Evolutionary conservation across 768 basidiomycete genomes (phyloP), one percentile per base, ranked within the genome.

Genomic region (Boletus fagicola): DNA sequence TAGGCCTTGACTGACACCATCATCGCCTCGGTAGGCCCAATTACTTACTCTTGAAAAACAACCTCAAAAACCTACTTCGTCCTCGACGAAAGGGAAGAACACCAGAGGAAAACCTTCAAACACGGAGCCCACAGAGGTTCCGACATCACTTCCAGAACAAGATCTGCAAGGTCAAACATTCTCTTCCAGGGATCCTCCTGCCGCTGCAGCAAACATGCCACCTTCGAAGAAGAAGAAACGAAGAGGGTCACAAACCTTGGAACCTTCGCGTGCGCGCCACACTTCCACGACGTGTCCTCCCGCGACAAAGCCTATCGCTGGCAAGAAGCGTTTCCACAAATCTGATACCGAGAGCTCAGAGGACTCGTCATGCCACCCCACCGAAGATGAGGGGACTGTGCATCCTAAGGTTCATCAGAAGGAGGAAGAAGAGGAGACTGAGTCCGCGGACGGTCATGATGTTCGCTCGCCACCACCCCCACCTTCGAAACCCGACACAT

Each of bases 101-200:
- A 38, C 48, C 24, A 60, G 20, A 58, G 56, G 9, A 46, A 64
- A 54, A 33, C 30, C 48, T 26, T 54, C 58, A 5, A 69, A 65
- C 49, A 42, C 20, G 33, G 77, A 78, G 55, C 65, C 55, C 46
- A 65, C 63, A 10, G 72, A 78, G 52, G 69, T 86, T 13, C 85
- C 85, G 7, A 86, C 85, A 0, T 88, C 86, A 18, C 72, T 82
- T 44, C 84, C 85, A 4, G 79, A 80, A 39, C 80, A 86, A 65
- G 82, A 83, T 43, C 63, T 66, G 35, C 63, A 61, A 16, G 44
- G 33, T 18, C 57, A 64, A n/a, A 28, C 56, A 7, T 47, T 39
- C 12, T 53, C 62, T 44, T 52, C 52, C 35, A 54, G 16, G 33
- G 58, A 57, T 38, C 52, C 51, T 38, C 64, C 58, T 46, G 40